Base-by-base conservation (phyloP, 2,329 filamentous ascomycete genomes). In the Paraphaeosphaeria minitans region DNA sequence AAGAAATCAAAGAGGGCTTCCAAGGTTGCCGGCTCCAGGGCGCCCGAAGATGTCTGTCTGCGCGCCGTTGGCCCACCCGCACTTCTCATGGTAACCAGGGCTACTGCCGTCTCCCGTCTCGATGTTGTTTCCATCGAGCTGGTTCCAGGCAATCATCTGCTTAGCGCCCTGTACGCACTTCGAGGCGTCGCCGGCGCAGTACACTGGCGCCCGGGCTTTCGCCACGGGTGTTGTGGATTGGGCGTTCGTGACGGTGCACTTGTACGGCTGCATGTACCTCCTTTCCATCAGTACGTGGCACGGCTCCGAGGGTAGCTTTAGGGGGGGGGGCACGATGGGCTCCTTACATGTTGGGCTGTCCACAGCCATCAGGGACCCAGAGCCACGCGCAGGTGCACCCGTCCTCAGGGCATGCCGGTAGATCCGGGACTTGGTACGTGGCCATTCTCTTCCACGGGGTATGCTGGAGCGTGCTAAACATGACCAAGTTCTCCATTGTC, bases 141-240 rank as follows among this genome's bases (percentile, higher is more conserved):
- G 81, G 54, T 83, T 76, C 77, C 78, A 83, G 1, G 75, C 81
- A 56, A 83, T 79, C 77, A 83, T 83, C 66, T 83, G 81, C 70
- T 83, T 83, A 0, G 82, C 79, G 0, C 82, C 81, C 14, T 73
- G 62, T 14, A 82, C 75, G 52, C 82, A 84, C 47, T 78, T 77
- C 37, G 67, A 74, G 13, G 64, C 58, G 37, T 82, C 74, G 19
- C 78, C 75, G 5, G 66, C 73, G 66, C 81, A 84, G 65, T 78
- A 81, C 0, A 76, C 75, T 0, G 81, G 77, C 1, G 75, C 60
- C 59, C 79, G 72, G 4, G 80, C 78, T 14, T 72, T 64, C 22
- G 78, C 80, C n/a, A 83, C 68, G 5, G 66, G 74, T 42, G 72
- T 76, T 19, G 75, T 78, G 1, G 79, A 79, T 6, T 72, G 78